Evolutionary conservation across 2,329 filamentous ascomycete genomes (phyloP), one percentile per base, ranked within the genome.

Genomic region (Tolypocladium paradoxum): DNA sequence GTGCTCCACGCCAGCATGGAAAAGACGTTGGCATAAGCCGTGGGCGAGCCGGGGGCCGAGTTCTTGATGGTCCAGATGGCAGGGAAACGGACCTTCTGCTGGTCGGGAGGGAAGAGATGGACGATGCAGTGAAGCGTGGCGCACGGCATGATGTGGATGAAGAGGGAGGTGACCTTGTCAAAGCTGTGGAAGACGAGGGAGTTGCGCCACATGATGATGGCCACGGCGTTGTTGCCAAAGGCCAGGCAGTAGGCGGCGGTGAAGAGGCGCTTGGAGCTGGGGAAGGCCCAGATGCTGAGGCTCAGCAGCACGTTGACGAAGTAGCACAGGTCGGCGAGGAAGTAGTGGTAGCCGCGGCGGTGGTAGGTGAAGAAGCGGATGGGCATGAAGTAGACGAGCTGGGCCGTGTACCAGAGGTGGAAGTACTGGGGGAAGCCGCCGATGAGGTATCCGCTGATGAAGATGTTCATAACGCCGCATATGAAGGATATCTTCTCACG

Each of bases 101-200:
- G 68, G 24, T 83, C 81, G 1, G 80, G 70, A 0, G 86, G 71
- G 14, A 90, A 76, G 22, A 97, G 76, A 67, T 99, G 93, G 18
- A 96, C 88, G 16, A 99, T 78, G 65, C 90, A 95, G 70, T 99
- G 93, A 14, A 99, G 79, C 1, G 91, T 89, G 6, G 88, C 92
- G 59, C 91, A 96, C 1, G 93, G 93, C 92, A 99, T 99, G 64
- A 99, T 95, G 70, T 99, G 93, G 61, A 99, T 96, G 73, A 99
- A 99, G n/a, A 99, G 78, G 66, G 89, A 93, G 14, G 91, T 95
- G 56, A 97, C 90, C 71, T 99, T 99, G 77, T 99, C 93, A 71
- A 99, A 84, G 65, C 90, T 95, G 75, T 99, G 93, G 69, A 99
- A 99, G 48, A 99, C 93, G 65, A 99, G 81, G 34, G 91, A 96